Evolutionary conservation across 2,329 filamentous ascomycete genomes (phyloP).

Genomic region (Colletotrichum acutatum): DNA sequence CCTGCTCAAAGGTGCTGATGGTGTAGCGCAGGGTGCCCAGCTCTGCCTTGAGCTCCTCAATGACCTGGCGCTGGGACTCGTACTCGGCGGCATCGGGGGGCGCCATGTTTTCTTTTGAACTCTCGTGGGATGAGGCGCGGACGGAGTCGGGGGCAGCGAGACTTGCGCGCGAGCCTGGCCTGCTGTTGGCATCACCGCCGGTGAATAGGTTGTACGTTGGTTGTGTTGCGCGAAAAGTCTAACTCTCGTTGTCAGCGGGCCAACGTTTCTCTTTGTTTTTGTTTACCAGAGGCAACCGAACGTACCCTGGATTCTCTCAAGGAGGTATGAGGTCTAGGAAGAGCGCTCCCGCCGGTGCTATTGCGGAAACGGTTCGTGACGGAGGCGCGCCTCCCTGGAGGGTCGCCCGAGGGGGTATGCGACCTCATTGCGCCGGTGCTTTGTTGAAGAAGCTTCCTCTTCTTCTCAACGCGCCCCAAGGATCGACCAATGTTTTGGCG

Average conservation of each 20-base stretch:
- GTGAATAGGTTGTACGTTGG: slow-evolving; percentile 70
- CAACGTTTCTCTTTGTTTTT: slow-evolving; percentile 30
- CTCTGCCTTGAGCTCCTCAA: slow-evolving; percentile 88
- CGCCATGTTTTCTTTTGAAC: slow-evolving; percentile 69
- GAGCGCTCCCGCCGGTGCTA: slow-evolving; percentile 49
- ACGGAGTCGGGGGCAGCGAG: slow-evolving; percentile 50
- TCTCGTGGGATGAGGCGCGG: slow-evolving; percentile 64
- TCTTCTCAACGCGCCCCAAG: slow-evolving; percentile 19
- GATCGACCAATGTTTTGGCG: slow-evolving; percentile 32
- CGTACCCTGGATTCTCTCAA: slow-evolving; percentile 53
- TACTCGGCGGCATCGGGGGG: slow-evolving; percentile 69
- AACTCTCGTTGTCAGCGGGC: slow-evolving; percentile 37
- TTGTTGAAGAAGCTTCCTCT: slow-evolving; percentile 28
- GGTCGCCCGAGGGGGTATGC: slow-evolving; percentile 40
- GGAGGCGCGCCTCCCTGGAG: slow-evolving; percentile 44
- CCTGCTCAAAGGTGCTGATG: slow-evolving; percentile 86
- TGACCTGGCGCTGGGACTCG: slow-evolving; percentile 65
- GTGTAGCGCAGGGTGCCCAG: slow-evolving; percentile 90
- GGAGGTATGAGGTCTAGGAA: slow-evolving; percentile 49
- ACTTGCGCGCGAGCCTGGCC: slow-evolving; percentile 55
- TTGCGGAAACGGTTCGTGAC: slow-evolving; percentile 47
- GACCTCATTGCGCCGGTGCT: slow-evolving; percentile 45
- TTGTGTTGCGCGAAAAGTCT: slow-evolving; percentile 60
- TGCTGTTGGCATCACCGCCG: slow-evolving; percentile 55
- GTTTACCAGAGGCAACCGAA: slow-evolving; percentile 37